phyloP scores from a whole-genome alignment of 495 filamentous ascomycete species.

The Melanomma pulvis-pyrius region DNA sequence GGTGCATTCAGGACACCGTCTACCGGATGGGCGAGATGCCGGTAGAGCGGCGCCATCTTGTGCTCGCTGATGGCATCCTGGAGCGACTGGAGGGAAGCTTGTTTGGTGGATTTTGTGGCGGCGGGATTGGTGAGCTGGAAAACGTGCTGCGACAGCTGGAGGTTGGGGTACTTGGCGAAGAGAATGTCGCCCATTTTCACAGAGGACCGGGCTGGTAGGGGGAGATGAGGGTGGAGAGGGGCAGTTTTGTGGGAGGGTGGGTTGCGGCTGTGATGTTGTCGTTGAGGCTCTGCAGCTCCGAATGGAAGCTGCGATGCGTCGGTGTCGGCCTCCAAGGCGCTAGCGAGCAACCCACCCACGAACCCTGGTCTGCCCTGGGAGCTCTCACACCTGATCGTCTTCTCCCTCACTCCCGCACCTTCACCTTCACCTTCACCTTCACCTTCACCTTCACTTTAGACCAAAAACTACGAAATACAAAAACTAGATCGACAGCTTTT shows the following conservation, averaged over 20 bases:
- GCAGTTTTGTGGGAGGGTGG: background rate
- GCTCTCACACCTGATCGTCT: background rate
- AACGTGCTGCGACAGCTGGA: constrained; percentile 92
- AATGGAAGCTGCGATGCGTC: constrained; percentile 26
- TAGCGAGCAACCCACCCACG: too few relatives aligned
- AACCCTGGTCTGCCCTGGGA: background rate
- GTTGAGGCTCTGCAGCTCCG: constrained; percentile 31
- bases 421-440: background rate
- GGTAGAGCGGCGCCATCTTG: constrained; percentile 97
- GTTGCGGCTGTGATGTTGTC: background rate
- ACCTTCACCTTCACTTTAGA: background rate
- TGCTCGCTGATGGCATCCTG: constrained; percentile 91
- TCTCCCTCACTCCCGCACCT: background rate
- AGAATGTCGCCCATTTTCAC: constrained; percentile 91
- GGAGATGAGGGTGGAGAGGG: background rate
- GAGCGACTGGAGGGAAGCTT: constrained; percentile 76
- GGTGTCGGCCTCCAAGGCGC: background rate
- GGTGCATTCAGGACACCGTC: constrained; percentile 83
- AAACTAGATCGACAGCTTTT: too few relatives aligned
- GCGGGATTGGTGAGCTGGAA: constrained; percentile 94
- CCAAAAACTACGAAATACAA: background rate
- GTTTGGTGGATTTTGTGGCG: constrained; percentile 65
- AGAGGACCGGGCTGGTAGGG: constrained; percentile 1
- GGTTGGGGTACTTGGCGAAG: constrained; percentile 91
- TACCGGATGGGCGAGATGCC: constrained; percentile 89